Base-by-base conservation (phyloP, 2,329 filamentous ascomycete species). In the Onygena corvina region DNA sequence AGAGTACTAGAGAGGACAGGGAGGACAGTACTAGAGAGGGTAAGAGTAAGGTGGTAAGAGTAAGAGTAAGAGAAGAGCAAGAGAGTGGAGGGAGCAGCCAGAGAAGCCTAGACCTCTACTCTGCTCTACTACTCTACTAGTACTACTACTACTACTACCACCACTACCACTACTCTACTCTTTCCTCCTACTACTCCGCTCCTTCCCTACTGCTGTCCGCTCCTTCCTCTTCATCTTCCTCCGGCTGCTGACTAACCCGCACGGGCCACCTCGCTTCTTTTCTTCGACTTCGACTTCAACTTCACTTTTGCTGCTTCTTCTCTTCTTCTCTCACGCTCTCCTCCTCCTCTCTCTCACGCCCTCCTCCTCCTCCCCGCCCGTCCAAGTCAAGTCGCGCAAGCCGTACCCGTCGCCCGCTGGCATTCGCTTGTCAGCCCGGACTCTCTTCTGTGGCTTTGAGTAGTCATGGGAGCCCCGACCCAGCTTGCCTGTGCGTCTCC, bases 381-480 rank as follows among this genome's bases (percentile, higher is more conserved):
- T 53, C 56, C 58, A 54, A 55, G 59, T 57, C 54, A 53, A 52
- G 51, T 50, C 50, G 54, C 55, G 56, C 52, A 56, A 55, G 57
- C 52, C 51, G 56, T 56, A 57, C 57, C 55, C 48, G 29, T 42
- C 46, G 9, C 29, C 12, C 49, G 50, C 47, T 69, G 69, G 68
- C 69, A 72, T 72, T 72, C 64, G 69, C 68, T 72, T 72, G 69
- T 71, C 69, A 40, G 36, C 31, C 33, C 36, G 49, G 45, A 36
- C 18, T 29, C 38, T n/a, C 36, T 49, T 51, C 81, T 84, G 84
- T 87, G 83, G 76, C 84, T 88, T 88, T 87, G 65, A 81, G 79
- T 88, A 88, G 85, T 81, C 79, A 95, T 94, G 88, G 85, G 86
- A 68, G 82, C 76, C 76, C 81, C 86, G 64, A 84, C 90, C 73